Evolutionary conservation across 208 protist species (phyloP).

Genomic region (Porcisia hertigi): DNA sequence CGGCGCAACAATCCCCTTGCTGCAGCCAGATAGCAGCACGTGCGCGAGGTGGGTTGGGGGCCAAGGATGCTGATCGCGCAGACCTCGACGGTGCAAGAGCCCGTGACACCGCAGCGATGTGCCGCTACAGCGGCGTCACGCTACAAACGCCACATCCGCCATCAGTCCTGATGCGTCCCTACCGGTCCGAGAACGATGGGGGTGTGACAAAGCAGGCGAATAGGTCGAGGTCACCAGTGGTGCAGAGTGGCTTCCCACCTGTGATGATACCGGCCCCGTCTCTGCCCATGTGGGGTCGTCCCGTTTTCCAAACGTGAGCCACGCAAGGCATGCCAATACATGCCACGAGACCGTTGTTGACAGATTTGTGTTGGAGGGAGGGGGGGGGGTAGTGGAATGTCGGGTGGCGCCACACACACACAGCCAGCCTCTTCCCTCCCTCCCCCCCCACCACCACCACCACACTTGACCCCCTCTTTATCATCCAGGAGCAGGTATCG

Average conservation of each 20-base stretch:
- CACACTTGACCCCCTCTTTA: too few relatives aligned
- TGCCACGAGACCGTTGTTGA: not conserved
- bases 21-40: not conserved
- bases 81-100: not conserved
- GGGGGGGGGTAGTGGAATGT: not conserved
- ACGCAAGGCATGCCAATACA: not conserved
- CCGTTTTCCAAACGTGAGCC: conserved; percentile 1
- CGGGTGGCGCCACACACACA: not conserved
- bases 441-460: too few relatives aligned
- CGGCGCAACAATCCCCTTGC: not conserved
- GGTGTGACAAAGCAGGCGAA: not conserved
- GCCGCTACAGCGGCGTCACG: not conserved
- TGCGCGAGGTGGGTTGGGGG: too few relatives aligned
- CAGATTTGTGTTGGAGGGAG: not conserved
- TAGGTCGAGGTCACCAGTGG: not conserved
- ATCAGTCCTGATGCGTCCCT: not conserved
- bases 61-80: not conserved
- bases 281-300: conserved; percentile 9
- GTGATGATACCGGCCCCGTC: not conserved
- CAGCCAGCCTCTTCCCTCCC: too few relatives aligned
- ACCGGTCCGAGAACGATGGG: not conserved
- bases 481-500: too few relatives aligned
- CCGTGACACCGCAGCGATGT: not conserved
- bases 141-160: not conserved
- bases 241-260: not conserved